Base-by-base conservation (phyloP, 805 yeast species). In the Candida fluviatilis region DNA sequence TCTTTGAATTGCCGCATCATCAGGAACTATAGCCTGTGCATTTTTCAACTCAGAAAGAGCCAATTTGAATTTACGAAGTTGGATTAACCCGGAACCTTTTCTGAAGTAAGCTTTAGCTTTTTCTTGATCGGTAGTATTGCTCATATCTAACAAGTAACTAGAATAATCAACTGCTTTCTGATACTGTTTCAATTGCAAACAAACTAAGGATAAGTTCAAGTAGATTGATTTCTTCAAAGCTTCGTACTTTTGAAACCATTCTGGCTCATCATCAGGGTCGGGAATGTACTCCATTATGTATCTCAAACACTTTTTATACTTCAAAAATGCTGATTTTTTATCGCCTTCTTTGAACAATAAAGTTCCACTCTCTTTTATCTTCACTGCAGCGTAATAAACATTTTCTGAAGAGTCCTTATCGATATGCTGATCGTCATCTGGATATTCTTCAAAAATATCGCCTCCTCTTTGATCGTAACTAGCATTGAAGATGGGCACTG, bases 231-330 rank as follows among this genome's bases (percentile, higher is more conserved):
- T 73, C 50, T 75, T 76, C 45, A 76, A 53, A 3, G 68, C 74
- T 25, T 62, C 49, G 52, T 80, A 84, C 45, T 75, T 73, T 4
- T 48, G 47, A 46, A 62, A 69, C 58, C 71, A 65, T 15, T 73
- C 75, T 11, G 78, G 73, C 47, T 81, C 82, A 18, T 72, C 71
- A 32, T 81, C 89, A 24, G 62, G 60, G 49, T 84, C 93, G 0
- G 95, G 93, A 12, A 81, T 68, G 47, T 73, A 76, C 57, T 83
- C 91, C 66, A 80, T 79, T 24, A 82, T 73, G 49, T 84, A 85
- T 41, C 88, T 64, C 38, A 83, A 56, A 8, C 87, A 71, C 54
- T 85, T 85, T 28, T 55, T 64, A 55, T 82, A 85, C 55, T 85
- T 85, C 46, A 78, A 66, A 12, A 69, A 60, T 0, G 91, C 82